Base-by-base conservation (phyloP, 768 basidiomycete species). In the Ramaria sp. region DNA sequence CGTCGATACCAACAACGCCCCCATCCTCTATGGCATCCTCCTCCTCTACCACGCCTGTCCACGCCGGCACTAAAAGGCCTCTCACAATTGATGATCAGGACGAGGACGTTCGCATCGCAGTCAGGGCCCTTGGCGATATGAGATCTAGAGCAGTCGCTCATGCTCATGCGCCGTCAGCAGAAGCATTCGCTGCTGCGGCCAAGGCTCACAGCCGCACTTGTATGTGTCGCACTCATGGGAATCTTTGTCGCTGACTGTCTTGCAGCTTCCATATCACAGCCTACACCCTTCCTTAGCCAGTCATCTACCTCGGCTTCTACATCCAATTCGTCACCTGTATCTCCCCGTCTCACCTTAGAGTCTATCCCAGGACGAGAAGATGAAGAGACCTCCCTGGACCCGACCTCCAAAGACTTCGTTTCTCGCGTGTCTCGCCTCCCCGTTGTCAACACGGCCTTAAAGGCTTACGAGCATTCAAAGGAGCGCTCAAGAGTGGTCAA, bases 401-500 rank as follows among this genome's bases (percentile, higher is more conserved):
- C 67, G 42, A 63, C 62, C 31, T 54, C 66, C 17, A 50, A 59
- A 24, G 71, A 72, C 62, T 74, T 80, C 55, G 74, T 81, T 4
- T 72, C 77, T 38, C 71, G 89, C 43, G 78, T 91, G 62, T 79
- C 86, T 1, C 78, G 75, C 58, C 59, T 91, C 9, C 90, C 90
- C 0, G 73, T 90, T 51, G 82, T 92, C 9, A 81, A 81, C 61
- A 78, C 80, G 20, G 90, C 88, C 1, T 64, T 91, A 17, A 70
- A 82, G 11, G 83, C 78, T 0, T 91, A 91, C 62, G 89, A 91
- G 65, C 82, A 88, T 19, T 83, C 84, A 45, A 93, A 92, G 69
- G 87, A 86, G 7, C 82, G 80, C 61, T 91, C 88, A 10, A 74
- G 87, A 37, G 87, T 92, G 46, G 88, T 93, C 61, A 91, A 92